Percentiles rank a stretch among this genome's conserved stretches.
These are phyloP conservation scores for Lophiotrema nucula DNA, from an alignment of 495 filamentous ascomycete species.

Conservation along the genomic window DNA sequence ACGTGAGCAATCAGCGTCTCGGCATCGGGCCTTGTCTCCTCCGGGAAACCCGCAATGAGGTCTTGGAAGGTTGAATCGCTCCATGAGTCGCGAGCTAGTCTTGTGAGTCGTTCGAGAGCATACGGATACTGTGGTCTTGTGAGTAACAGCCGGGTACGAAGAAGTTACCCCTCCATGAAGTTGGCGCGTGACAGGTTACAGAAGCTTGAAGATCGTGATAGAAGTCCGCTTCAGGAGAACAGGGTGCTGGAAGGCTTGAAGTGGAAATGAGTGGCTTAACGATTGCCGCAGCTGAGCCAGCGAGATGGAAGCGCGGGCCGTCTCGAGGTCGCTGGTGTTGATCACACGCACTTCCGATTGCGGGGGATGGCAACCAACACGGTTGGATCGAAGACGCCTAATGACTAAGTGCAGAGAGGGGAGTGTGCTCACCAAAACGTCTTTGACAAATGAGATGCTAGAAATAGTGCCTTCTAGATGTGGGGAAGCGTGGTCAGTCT, in stretches of 20 bases:
- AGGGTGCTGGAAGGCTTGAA: slow-evolving; percentile 8
- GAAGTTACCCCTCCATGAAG: slow-evolving; percentile 1
- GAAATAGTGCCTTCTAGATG: slow-evolving; percentile 65
- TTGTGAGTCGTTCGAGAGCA: slow-evolving; percentile 59
- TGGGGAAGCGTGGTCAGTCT: slow-evolving; percentile 21
- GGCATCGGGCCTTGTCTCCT: slow-evolving; percentile 51
- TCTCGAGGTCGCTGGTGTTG: slow-evolving; percentile 6
- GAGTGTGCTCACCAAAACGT: slow-evolving; percentile 59
- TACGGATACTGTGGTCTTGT: slow-evolving; percentile 74
- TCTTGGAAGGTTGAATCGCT: slow-evolving; percentile 53
- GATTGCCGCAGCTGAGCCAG: slow-evolving; percentile 5
- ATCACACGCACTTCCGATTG: slow-evolving; percentile 24
- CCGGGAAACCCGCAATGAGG: slow-evolving; percentile 63
- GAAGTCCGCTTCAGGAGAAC: not conserved
- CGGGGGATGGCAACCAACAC: slow-evolving; percentile 17
- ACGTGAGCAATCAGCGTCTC: slow-evolving; percentile 57
- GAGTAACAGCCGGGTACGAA: slow-evolving; percentile 14
- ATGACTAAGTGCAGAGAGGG: slow-evolving; percentile 7
- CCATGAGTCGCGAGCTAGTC: slow-evolving; percentile 60
- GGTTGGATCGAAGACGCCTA: not conserved
- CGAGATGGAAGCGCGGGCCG: slow-evolving; percentile 25
- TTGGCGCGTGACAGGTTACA: slow-evolving; percentile 14
- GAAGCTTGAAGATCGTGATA: slow-evolving; percentile 5
- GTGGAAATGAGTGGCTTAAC: slow-evolving; percentile 30
- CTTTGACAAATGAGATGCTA: slow-evolving; percentile 70